phyloP scores from a whole-genome alignment of 176 grass and related monocot genomes.

The Triticum turgidum region DNA sequence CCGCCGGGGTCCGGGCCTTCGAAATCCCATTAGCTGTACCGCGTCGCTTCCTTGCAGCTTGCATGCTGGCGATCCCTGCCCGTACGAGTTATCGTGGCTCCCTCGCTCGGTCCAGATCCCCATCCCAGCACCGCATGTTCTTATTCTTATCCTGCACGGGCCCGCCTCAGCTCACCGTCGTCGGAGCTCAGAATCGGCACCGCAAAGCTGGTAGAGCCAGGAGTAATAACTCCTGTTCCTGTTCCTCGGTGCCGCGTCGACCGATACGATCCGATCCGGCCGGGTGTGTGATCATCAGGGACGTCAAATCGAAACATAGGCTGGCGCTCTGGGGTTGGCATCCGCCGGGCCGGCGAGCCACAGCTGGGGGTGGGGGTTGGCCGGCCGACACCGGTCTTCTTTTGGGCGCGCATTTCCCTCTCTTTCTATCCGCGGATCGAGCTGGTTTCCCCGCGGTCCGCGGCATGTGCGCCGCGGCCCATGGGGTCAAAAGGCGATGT shows the following conservation, averaged over 20 bases:
- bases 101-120: constrained; percentile 34
- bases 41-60: constrained; percentile 2
- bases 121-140: constrained; percentile 12
- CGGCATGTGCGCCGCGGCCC: constrained; percentile 42
- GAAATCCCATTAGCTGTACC: constrained; percentile 29
- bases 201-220: too few species aligned
- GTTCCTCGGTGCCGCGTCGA: too few species aligned
- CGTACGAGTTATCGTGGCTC: constrained; percentile 34
- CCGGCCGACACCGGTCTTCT: constrained; percentile 26
- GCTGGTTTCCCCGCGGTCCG: constrained; percentile 47
- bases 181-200: background rate
- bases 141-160: background rate
- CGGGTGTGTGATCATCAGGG: background rate
- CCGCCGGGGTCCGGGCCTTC: background rate
- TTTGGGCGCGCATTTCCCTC: constrained; percentile 12
- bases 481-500: constrained; percentile 33
- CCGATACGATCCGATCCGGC: too few species aligned
- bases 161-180: background rate
- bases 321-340: background rate
- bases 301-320: background rate
- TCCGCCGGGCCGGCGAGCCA: background rate
- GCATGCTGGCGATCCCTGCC: too few species aligned
- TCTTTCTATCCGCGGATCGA: constrained; percentile 28
- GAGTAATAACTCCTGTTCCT: too few species aligned
- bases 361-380: background rate